Base-by-base conservation (phyloP, 2,329 filamentous ascomycete species). In the Colletotrichum sidae region DNA sequence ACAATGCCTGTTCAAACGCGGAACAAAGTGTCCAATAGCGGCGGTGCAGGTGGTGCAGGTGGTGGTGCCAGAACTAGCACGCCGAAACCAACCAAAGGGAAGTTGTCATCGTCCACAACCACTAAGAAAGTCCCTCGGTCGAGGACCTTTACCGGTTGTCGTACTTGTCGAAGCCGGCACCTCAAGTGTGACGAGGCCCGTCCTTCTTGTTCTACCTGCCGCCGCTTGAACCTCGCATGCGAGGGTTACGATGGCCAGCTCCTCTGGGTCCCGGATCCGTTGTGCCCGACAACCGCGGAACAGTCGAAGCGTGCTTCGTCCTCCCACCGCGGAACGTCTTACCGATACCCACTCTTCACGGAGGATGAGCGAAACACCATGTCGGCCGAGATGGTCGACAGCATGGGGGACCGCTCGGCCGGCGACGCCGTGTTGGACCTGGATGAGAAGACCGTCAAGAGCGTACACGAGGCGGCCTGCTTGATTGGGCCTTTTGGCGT, bases 111-210 rank as follows among this genome's bases (percentile, higher is more conserved):
- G 17, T 37, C 39, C 5, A 38, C 37, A n/a, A 1, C 11, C 44
- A 33, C 59, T 10, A 61, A 61, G 45, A 61, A 38, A 38, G 59
- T 61, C 25, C 59, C 52, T 11, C 55, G 55, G 12, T 61, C 65
- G 8, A 66, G 60, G 63, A 77, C 74, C 1, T 77, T 77, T 45
- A 77, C 75, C 4, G 75, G 75, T 33, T 77, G 75, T 35, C 72
- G 73, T 12, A 77, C 74, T 11, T 77, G 75, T 65, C 70, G 75
- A 15, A 75, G 69, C 56, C 76, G 81, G 12, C 80, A 82, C 68
- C 72, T 77, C 35, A 83, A 83, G 70, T 83, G 80, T 60, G 81
- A 83, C 60, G 80, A 82, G 65, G 70, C 72, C 5, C 76, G 75
- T 5, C 81, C 80, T 4, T 69, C 70, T 33, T 83, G 80, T 66